phyloP scores from a whole-genome alignment of 345 rosid genomes.

The Odontarrhena argentea region DNA sequence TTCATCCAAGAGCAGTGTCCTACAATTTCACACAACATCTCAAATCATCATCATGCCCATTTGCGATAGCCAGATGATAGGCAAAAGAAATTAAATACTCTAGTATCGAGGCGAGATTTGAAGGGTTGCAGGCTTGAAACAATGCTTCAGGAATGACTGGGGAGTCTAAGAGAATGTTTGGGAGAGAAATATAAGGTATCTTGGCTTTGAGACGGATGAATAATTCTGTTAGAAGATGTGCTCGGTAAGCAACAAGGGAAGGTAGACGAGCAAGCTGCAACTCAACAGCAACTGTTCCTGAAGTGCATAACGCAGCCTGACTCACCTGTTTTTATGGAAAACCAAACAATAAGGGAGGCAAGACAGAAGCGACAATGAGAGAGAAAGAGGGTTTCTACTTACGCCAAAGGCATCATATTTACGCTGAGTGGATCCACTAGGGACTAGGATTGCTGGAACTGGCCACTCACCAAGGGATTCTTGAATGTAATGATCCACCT shows the following conservation, averaged over 20 bases:
- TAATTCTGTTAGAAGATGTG: slow-evolving; percentile 78
- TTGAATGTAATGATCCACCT: slow-evolving; percentile 58
- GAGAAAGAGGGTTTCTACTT: slow-evolving; percentile 39
- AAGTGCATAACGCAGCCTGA: slow-evolving; percentile 80
- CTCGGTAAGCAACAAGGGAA: slow-evolving; percentile 81
- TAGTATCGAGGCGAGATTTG: slow-evolving; percentile 56
- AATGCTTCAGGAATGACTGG: slow-evolving; percentile 83
- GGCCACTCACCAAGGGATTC: slow-evolving; percentile 62
- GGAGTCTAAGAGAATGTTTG: slow-evolving; percentile 76
- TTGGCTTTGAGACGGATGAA: slow-evolving; percentile 76
- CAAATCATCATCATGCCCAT: slow-evolving; percentile 10
- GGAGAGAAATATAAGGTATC: slow-evolving; percentile 82
- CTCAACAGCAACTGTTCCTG: slow-evolving; percentile 97
- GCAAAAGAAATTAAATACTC: slow-evolving; percentile 45
- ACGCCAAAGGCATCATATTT: slow-evolving; percentile 81
- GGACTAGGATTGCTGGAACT: slow-evolving; percentile 66
- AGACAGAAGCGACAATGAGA: slow-evolving; percentile 2
- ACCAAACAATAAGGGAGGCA: slow-evolving; percentile 13
- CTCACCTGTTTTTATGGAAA: slow-evolving; percentile 63
- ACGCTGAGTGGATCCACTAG: slow-evolving; percentile 60
- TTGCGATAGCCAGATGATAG: slow-evolving; percentile 1
- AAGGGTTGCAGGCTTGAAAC: slow-evolving; percentile 73
- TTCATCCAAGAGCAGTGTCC: slow-evolving; percentile 56
- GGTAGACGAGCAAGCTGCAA: slow-evolving; percentile 81
- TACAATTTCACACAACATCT: slow-evolving; percentile 40